Evolutionary conservation across 2,329 filamentous ascomycete genomes (phyloP).

Genomic region (Neobulgaria alba): DNA sequence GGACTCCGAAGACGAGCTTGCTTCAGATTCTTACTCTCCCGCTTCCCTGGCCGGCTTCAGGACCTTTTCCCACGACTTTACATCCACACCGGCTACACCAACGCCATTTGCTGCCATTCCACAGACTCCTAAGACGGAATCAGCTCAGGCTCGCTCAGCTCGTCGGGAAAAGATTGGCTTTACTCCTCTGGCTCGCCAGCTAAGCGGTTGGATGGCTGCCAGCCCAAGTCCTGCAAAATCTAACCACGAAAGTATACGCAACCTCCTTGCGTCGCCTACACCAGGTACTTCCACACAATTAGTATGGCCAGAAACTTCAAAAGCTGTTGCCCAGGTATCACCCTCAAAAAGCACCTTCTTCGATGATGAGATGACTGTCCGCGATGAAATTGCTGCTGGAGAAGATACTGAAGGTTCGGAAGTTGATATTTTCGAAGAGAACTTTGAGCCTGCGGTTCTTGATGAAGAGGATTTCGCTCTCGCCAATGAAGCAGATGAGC

Average conservation of each 20-base stretch:
- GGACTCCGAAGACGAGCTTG: conserved; percentile 47
- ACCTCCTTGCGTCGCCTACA: not conserved
- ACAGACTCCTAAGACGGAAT: conserved; percentile 16
- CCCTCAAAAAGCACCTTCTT: conserved; percentile 45
- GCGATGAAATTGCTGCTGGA: conserved; percentile 31
- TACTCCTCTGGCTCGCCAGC: conserved; percentile 53
- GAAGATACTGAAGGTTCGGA: conserved; percentile 30
- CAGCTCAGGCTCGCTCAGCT: not conserved
- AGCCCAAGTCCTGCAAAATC: conserved; percentile 48
- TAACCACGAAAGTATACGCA: conserved; percentile 2
- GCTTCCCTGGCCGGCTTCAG: conserved; percentile 20
- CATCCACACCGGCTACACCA: conserved; percentile 35
- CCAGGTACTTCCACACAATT: conserved; percentile 10
- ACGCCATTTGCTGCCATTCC: conserved; percentile 23
- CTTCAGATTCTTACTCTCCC: conserved; percentile 23
- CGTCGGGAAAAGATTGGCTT: conserved; percentile 40
- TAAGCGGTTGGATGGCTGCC: conserved; percentile 53
- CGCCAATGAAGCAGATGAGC: conserved; percentile 49
- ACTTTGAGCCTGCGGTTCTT: conserved; percentile 40
- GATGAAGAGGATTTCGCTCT: conserved; percentile 49
- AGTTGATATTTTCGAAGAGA: conserved; percentile 25
- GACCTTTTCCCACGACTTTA: conserved; percentile 26
- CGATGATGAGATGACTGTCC: conserved; percentile 50
- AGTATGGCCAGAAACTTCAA: not conserved
- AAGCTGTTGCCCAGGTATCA: conserved; percentile 12